Base-by-base conservation (phyloP, 1,139 yeast genomes). In the Candida sp. region DNA sequence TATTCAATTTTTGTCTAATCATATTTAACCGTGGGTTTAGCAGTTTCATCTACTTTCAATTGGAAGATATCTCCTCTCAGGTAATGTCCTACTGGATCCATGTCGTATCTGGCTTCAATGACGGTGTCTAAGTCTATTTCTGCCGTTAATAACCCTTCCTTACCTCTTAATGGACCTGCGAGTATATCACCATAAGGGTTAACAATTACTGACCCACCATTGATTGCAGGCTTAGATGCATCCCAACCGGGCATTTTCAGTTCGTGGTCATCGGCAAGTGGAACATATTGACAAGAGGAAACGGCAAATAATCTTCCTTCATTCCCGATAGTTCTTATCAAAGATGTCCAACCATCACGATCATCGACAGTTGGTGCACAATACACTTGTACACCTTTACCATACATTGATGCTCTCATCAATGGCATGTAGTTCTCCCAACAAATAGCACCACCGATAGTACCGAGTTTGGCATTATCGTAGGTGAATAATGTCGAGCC, bases 351-450 rank as follows among this genome's bases (percentile, higher is more conserved):
- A 22, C 63, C 60, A 19, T 61, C 65, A 35, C 70, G 52, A 43
- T 62, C 65, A 43, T 66, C 71, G n/a, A 66, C 71, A 6, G 71
- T 65, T n/a, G 75, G 74, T 3, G 74, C 73, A 37, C 62, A 61
- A 58, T 64, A 68, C 21, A 69, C 52, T 39, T 62, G 61, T 11
- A 67, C 46, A 11, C 67, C 68, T 45, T 69, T 66, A n/a, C 69
- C 61, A 45, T 68, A 68, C 56, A 66, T 62, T 1, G 72, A 63
- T 23, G 61, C 56, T 50, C 73, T 59, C 43, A 61, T 52, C 43
- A 66, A 46, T 8, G 70, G 71, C 57, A 63, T 56, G 49, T 55
- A 56, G 47, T 69, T 69, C 45, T 70, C 75, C 73, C 75, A 68
- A 51, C 75, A 69, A 41, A 69, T 68, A 27, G 64, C 72, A 21